phyloP scores from a whole-genome alignment of 768 basidiomycete genomes.

The Rhodotorula sphaerocarpa region DNA sequence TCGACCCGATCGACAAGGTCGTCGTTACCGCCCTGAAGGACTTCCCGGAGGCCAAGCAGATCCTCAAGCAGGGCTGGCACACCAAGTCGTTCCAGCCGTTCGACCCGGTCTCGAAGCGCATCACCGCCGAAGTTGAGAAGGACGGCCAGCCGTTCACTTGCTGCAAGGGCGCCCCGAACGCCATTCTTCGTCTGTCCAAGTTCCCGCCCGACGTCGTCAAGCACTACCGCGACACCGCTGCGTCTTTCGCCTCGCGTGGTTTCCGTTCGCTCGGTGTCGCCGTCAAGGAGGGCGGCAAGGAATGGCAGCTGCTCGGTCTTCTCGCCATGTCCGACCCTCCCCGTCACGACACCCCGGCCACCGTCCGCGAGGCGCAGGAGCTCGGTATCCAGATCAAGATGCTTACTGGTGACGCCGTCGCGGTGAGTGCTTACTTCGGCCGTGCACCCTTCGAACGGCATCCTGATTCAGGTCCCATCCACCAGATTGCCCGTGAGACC shows the following conservation, averaged over 20 bases:
- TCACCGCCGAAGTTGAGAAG: slow-evolving; percentile 49
- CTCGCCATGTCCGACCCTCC: slow-evolving; percentile 47
- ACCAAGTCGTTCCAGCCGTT: slow-evolving; percentile 49
- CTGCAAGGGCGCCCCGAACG: slow-evolving; percentile 50
- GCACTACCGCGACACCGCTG: slow-evolving; percentile 44
- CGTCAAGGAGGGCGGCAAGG: slow-evolving; percentile 46
- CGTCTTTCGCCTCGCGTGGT: slow-evolving; percentile 48
- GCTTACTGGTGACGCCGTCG: slow-evolving; percentile 52
- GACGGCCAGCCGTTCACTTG: slow-evolving; percentile 48
- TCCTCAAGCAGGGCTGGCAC: slow-evolving; percentile 45
- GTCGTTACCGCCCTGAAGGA: slow-evolving; percentile 45
- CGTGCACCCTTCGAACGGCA: no score
- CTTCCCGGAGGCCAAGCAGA: slow-evolving; percentile 49
- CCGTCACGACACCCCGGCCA: slow-evolving; percentile 47
- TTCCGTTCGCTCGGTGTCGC: slow-evolving; percentile 51
- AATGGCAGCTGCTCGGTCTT: slow-evolving; percentile 9
- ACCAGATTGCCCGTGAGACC: slow-evolving; percentile 48
- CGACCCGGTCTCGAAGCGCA: slow-evolving; percentile 52
- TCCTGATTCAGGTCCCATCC: background rate
- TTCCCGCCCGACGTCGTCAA: slow-evolving; percentile 43
- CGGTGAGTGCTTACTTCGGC: slow-evolving; percentile 27
- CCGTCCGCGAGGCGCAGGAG: slow-evolving; percentile 47
- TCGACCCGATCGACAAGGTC: slow-evolving; percentile 52
- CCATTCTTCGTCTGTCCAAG: slow-evolving; percentile 48
- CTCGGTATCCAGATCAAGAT: slow-evolving; percentile 51